A percentile compares a stretch with the other conserved stretches of the same genome.
phyloP scores from a whole-genome alignment of 306 rosid genomes.

The Castanea crenata region DNA sequence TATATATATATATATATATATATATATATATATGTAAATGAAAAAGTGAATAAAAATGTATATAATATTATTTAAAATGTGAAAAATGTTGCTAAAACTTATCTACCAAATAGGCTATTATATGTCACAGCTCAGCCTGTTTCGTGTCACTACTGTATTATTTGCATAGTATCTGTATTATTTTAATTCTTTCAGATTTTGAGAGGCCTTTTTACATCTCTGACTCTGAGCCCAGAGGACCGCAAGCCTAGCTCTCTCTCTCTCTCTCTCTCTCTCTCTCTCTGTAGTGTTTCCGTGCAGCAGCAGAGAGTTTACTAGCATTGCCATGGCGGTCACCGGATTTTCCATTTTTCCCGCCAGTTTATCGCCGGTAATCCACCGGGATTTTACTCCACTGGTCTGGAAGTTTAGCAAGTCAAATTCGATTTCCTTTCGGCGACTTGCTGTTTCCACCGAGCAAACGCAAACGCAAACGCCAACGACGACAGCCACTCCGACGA shows the following conservation, averaged over 20 bases:
- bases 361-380: slow-evolving; percentile 19
- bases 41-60: fast-evolving
- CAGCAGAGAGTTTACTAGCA: background rate
- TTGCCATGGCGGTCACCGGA: slow-evolving; percentile 44
- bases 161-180: too few species aligned
- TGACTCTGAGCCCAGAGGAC: too few species aligned
- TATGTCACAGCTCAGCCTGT: too few species aligned
- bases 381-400: background rate
- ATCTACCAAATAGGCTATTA: too few species aligned
- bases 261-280: too few species aligned
- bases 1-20: too few species aligned
- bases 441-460: slow-evolving; percentile 33
- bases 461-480: background rate
- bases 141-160: too few species aligned
- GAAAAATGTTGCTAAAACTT: too few species aligned
- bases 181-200: too few species aligned
- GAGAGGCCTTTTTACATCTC: too few species aligned
- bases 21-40: too few species aligned
- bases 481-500: background rate
- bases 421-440: slow-evolving; percentile 1
- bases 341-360: slow-evolving; percentile 21
- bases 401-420: slow-evolving; percentile 8
- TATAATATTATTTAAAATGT: too few species aligned
- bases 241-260: background rate
- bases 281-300: background rate